phyloP scores from a whole-genome alignment of 176 grass and related monocot genomes.

The Echinochloa phyllopogon region DNA sequence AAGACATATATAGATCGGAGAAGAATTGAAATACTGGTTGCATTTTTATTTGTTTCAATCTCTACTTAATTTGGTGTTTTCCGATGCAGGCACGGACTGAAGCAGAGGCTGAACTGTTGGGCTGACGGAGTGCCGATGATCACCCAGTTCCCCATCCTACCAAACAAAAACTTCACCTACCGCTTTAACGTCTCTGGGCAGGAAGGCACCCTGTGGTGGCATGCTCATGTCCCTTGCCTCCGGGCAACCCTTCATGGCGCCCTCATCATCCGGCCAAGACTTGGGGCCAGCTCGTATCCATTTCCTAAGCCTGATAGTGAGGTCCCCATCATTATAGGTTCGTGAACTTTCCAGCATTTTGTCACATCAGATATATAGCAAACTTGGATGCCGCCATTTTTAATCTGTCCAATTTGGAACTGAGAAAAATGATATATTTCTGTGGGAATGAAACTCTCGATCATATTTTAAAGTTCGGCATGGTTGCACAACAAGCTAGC shows the following conservation, averaged over 20 bases:
- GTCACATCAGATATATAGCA: too few relatives aligned
- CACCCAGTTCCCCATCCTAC: constrained; percentile 35
- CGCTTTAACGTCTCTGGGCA: constrained; percentile 7
- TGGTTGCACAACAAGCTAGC: too few relatives aligned
- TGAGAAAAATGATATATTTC: too few relatives aligned
- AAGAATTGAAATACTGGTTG: too few relatives aligned
- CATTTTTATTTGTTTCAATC: too few relatives aligned
- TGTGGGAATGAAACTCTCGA: background rate
- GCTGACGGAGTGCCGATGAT: constrained; percentile 35
- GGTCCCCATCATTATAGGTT: constrained; percentile 11
- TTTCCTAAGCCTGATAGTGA: constrained; percentile 17
- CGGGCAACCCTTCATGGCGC: constrained; percentile 20
- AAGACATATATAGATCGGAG: too few relatives aligned
- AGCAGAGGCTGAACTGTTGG: constrained; percentile 22
- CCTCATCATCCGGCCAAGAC: background rate
- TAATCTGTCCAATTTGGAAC: too few relatives aligned
- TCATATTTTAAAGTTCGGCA: too few relatives aligned
- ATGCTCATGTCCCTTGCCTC: constrained; percentile 19
- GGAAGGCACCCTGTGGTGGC: constrained; percentile 53
- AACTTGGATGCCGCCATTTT: too few relatives aligned
- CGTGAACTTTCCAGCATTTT: background rate
- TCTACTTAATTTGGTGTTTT: too few relatives aligned
- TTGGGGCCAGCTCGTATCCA: background rate
- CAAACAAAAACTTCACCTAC: constrained; percentile 23
- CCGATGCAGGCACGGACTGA: constrained; percentile 12